phyloP scores from a whole-genome alignment of 495 filamentous ascomycete genomes.

The Penicillium pulvis region DNA sequence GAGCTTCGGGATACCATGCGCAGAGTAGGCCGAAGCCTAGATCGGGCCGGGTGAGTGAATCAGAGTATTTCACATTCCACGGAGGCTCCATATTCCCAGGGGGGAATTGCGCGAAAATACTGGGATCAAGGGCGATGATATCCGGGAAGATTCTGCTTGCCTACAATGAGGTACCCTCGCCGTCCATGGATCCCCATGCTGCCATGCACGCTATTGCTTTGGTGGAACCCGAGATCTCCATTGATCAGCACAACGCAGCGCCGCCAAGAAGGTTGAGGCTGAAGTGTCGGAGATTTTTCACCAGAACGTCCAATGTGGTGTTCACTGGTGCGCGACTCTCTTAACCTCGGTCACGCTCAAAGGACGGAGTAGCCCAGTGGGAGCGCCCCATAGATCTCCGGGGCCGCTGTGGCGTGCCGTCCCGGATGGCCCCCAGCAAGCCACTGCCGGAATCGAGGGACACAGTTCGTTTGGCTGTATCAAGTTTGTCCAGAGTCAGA shows the following conservation, averaged over 20 bases:
- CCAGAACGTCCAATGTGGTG: neutral
- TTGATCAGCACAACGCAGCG: neutral
- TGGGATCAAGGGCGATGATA: constrained; percentile 46
- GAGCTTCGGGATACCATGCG: constrained; percentile 35
- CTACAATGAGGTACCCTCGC: constrained; percentile 17
- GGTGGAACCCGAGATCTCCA: neutral
- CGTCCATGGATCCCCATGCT: neutral
- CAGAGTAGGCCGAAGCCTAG: constrained; percentile 37
- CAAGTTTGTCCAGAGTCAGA: constrained; percentile 40
- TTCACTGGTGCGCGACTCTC: neutral
- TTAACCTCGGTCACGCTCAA: neutral
- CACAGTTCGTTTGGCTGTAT: constrained; percentile 47
- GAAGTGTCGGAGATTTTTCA: neutral
- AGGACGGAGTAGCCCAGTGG: too few relatives aligned
- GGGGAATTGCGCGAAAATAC: constrained; percentile 33
- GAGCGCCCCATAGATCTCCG: constrained; percentile 28
- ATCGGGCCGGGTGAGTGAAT: constrained; percentile 30
- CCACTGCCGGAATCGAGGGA: constrained; percentile 42
- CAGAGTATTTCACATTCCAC: constrained; percentile 26
- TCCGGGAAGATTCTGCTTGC: constrained; percentile 41
- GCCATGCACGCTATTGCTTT: neutral
- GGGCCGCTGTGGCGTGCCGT: constrained; percentile 35
- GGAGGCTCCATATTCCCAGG: neutral
- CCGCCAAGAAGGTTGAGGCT: neutral
- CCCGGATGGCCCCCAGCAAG: constrained; percentile 43